These are phyloP conservation scores for Tetradesmus obliquus DNA, from an alignment of 139 green algal species.

Conservation along the genomic window DNA sequence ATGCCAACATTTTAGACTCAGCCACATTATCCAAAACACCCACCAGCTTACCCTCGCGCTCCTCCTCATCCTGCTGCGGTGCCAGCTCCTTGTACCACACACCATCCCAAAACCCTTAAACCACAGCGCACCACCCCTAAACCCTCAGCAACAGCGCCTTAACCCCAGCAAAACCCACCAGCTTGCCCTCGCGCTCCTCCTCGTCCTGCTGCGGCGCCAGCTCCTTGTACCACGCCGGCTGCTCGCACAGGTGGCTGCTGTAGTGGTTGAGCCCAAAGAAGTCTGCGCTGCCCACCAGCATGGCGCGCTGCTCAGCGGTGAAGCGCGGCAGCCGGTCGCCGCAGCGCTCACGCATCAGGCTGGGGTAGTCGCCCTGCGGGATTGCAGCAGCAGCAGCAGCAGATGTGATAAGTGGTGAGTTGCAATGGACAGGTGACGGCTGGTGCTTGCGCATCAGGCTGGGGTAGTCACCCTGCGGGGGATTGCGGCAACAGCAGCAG, in stretches of 20 bases:
- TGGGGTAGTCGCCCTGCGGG: constrained; percentile 58
- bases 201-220: constrained; percentile 31
- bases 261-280: constrained; percentile 72
- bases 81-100: constrained; percentile 46
- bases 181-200: constrained; percentile 35
- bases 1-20: neutral
- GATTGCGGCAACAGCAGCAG: too few relatives aligned
- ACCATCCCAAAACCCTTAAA: neutral
- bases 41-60: constrained; percentile 38
- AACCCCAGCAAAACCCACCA: constrained; percentile 5
- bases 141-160: neutral
- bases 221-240: constrained; percentile 51
- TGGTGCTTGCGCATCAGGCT: constrained; percentile 33
- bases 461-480: constrained; percentile 57
- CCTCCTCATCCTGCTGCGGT: constrained; percentile 16
- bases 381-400: neutral
- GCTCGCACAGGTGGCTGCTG: constrained; percentile 53
- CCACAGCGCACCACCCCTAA: neutral
- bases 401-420: neutral
- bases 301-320: constrained; percentile 45
- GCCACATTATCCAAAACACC: neutral
- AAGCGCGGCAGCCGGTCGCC: constrained; percentile 58
- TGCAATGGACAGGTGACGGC: neutral
- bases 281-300: constrained; percentile 49
- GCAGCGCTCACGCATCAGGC: constrained; percentile 52